Conservation (phyloP, 169 alveolate species). For the Cryptosporidium sp. region DNA sequence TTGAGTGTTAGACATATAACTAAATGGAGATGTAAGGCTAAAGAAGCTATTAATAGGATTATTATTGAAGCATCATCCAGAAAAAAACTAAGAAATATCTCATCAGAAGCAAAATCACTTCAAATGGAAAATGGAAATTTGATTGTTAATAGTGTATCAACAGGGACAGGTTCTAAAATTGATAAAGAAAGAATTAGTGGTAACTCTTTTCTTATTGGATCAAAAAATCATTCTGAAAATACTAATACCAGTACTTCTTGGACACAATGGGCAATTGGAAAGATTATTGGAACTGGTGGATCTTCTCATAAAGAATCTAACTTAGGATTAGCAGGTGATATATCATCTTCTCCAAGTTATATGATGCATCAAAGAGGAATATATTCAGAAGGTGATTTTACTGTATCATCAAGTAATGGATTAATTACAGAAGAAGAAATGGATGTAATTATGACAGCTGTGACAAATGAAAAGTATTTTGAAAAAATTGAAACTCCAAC, state of each 20-base stretch:
- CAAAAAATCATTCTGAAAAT: neutral
- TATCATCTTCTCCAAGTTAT: constrained; percentile 49
- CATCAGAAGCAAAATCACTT: constrained; percentile 56
- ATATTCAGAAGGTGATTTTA: constrained; percentile 27
- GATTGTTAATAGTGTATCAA: neutral
- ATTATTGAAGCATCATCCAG: constrained; percentile 73
- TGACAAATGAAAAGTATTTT: constrained; percentile 69
- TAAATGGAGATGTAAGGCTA: constrained; percentile 72
- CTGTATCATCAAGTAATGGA: constrained; percentile 45
- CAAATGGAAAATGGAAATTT: constrained; percentile 71
- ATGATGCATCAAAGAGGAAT: constrained; percentile 55
- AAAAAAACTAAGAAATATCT: constrained; percentile 40
- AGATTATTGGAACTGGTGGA: constrained; percentile 34
- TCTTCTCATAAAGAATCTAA: neutral
- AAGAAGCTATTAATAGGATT: constrained; percentile 59
- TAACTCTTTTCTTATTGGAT: neutral
- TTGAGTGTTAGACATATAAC: constrained; percentile 58
- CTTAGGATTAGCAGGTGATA: neutral
- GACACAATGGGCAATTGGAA: constrained; percentile 73
- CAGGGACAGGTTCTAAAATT: neutral
- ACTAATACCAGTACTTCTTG: constrained; percentile 12
- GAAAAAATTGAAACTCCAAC: constrained; percentile 75
- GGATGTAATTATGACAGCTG: constrained; percentile 74
- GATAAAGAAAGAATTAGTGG: neutral
- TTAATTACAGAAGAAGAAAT: constrained; percentile 71